phyloP scores from a whole-genome alignment of 768 basidiomycete genomes.

The Myochromella boudieri region DNA sequence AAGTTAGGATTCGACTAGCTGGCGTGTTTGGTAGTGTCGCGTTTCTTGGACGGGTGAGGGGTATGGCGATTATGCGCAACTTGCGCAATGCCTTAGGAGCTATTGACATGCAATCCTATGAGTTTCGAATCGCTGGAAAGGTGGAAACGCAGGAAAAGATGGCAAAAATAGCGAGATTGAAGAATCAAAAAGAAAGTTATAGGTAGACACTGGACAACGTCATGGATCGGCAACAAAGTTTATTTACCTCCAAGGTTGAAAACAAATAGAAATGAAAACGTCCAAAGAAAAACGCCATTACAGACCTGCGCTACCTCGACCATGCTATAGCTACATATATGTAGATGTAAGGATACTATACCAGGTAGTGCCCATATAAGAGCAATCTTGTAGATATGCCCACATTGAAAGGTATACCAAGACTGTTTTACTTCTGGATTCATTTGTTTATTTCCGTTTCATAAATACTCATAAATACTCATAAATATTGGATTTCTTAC shows the following conservation, averaged over 20 bases:
- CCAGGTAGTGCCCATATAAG: too few species aligned
- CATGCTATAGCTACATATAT: too few species aligned
- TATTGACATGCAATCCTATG: slow-evolving; percentile 18
- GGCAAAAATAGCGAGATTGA: too few species aligned
- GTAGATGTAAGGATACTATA: too few species aligned
- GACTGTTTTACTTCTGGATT: too few species aligned
- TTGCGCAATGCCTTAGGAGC: slow-evolving; percentile 26
- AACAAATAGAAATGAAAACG: background rate
- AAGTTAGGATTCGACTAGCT: slow-evolving; percentile 30
- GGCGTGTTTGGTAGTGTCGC: slow-evolving; percentile 6
- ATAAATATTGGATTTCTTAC: too few species aligned
- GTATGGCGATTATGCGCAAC: slow-evolving; percentile 46
- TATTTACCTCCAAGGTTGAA: background rate
- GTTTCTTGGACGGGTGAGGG: slow-evolving; percentile 37
- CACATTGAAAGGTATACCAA: too few species aligned
- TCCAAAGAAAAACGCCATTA: background rate
- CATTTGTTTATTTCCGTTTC: too few species aligned
- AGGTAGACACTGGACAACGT: background rate
- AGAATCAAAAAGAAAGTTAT: background rate
- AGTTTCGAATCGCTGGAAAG: background rate
- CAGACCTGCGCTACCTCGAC: too few species aligned
- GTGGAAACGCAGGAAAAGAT: too few species aligned
- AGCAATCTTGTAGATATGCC: too few species aligned
- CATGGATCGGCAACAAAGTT: slow-evolving; percentile 10
- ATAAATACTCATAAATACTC: too few species aligned